A percentile compares a stretch with the other conserved stretches of the same genome.
These are phyloP conservation scores for Melanogaster broomeanus DNA, from an alignment of 768 basidiomycete genomes.

Conservation along the genomic window DNA sequence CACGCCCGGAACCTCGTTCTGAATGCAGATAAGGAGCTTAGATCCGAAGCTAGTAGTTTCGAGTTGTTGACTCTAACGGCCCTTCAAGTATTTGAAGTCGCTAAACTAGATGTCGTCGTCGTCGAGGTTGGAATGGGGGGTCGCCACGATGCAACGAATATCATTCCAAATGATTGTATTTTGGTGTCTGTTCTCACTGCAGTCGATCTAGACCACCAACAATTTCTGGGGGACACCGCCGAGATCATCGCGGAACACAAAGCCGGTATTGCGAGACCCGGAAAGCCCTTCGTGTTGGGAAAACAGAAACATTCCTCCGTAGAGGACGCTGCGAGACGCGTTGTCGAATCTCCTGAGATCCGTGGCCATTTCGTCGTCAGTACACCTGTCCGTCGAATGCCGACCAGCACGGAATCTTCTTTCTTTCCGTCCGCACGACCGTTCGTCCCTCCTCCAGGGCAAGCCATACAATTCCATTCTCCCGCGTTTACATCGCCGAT, in stretches of 20 bases:
- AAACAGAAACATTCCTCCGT: constrained; percentile 57
- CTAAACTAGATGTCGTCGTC: constrained; percentile 76
- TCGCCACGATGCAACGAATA: constrained; percentile 88
- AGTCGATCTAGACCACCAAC: constrained; percentile 93
- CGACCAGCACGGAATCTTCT: constrained; percentile 34
- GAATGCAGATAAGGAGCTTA: constrained; percentile 42
- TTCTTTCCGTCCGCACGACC: constrained; percentile 34
- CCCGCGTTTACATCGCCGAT: constrained; percentile 47
- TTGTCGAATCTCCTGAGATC: constrained; percentile 37
- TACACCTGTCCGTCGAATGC: constrained; percentile 34
- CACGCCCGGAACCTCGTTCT: constrained; percentile 49
- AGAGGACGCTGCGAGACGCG: constrained; percentile 41
- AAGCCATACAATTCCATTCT: constrained; percentile 45
- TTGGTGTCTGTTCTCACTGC: constrained; percentile 80
- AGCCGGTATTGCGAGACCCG: constrained; percentile 70
- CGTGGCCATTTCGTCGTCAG: constrained; percentile 45
- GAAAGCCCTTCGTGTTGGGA: constrained; percentile 66
- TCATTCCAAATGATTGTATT: constrained; percentile 68
- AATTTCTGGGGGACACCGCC: constrained; percentile 80
- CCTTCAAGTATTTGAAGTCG: constrained; percentile 69
- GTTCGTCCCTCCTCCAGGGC: constrained; percentile 38
- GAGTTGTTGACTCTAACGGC: constrained; percentile 87
- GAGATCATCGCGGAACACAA: constrained; percentile 81
- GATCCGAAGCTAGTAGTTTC: constrained; percentile 64
- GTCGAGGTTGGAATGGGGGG: constrained; percentile 98